Evolutionary conservation across 2,329 filamentous ascomycete genomes (phyloP), one percentile per base, ranked within the genome.

Genomic region (Cladobotryum protrusum): DNA sequence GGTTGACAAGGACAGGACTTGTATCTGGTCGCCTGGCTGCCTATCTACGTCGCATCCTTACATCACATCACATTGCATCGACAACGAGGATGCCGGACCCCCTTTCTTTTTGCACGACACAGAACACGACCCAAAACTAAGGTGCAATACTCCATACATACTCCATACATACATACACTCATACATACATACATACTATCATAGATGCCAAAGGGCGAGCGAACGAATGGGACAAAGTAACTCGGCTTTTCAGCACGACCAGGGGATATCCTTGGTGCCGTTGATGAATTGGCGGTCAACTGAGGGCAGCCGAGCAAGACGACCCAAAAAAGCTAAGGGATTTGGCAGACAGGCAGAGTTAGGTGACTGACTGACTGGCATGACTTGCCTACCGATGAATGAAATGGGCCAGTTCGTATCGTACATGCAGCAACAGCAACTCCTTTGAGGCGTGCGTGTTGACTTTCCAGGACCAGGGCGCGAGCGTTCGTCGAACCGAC

Each of bases 201-300:
- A 29, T 29, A 29, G 24, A 29, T 29, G 24, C 24, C 24, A 29
- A 29, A 29, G 46, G 19, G 43, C 32, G 29, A 37, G 24, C 20
- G 48, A 19, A 42, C 15, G 43, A 45, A 43, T 29, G 34, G 13
- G 35, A 45, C 32, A 20, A 29, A 45, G 49, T 32, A 43, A 51
- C 35, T 43, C 45, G 34, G 36, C 44, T 29, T 17, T 47, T 34
- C 33, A 47, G 24, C 44, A 43, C 39, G 19, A 43, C 44, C 44
- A 47, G 37, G 49, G 49, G 34, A 39, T 19, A 29, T 37, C 44
- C 42, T 49, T 46, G 43, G 34, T 45, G 43, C 20, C 43, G 49
- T 54, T 62, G 65, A 68, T 68, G 69, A 75, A 75, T 69, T 75
- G 72, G 73, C 73, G 73, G 72, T 75, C 72, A 75, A 60, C 51